phyloP scores from a whole-genome alignment of 2,329 filamentous ascomycete species.

The Arthrocladium fulminans region DNA sequence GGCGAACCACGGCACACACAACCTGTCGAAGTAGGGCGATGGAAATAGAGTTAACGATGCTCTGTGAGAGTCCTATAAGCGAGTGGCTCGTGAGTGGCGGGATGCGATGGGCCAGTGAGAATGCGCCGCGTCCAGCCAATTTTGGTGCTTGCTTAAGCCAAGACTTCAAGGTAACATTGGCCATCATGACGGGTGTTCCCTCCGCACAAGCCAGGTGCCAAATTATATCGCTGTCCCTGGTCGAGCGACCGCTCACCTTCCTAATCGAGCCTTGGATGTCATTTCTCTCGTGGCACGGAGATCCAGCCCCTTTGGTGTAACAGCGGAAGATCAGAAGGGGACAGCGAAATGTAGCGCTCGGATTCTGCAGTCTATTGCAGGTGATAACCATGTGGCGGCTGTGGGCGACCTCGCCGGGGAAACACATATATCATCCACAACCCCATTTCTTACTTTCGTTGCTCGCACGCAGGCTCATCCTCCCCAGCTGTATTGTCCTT shows the following conservation, averaged over 20 bases:
- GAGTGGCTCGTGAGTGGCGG: background rate
- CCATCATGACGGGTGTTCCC: background rate
- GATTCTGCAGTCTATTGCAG: background rate
- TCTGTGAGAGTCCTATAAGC: background rate
- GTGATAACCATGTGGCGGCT: slow-evolving; percentile 1
- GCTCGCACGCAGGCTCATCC: background rate
- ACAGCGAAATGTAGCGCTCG: background rate
- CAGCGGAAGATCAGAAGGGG: background rate
- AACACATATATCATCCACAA: background rate
- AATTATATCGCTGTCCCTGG: background rate
- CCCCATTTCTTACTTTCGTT: background rate
- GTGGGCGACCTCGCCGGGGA: background rate
- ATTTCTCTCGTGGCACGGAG: background rate
- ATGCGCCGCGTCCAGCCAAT: background rate
- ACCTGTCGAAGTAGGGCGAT: background rate
- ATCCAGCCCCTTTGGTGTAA: background rate
- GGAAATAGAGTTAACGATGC: background rate
- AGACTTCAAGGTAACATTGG: slow-evolving; percentile 2
- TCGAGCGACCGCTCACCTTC: background rate
- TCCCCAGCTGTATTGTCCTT: background rate
- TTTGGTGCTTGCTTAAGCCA: background rate
- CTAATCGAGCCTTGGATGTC: background rate
- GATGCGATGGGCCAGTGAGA: background rate
- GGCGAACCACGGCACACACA: background rate
- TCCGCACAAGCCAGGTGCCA: background rate